These are phyloP conservation scores for Crithidia acanthocephali DNA, from an alignment of 208 protist genomes.

Conservation along the genomic window DNA sequence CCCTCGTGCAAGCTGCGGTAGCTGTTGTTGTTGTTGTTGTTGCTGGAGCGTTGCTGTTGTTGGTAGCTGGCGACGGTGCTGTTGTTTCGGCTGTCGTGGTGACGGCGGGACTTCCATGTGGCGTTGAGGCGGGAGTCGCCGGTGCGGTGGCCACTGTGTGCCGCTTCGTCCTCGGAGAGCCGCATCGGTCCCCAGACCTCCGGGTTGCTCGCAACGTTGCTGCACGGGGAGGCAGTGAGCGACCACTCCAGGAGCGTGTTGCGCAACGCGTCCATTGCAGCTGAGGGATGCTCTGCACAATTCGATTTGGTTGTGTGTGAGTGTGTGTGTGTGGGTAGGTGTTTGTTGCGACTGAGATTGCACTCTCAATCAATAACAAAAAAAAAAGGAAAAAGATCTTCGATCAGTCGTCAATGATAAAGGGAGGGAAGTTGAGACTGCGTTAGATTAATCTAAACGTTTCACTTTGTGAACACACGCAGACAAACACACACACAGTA, in stretches of 20 bases:
- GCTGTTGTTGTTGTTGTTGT: neutral
- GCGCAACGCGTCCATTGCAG: conserved; percentile 25
- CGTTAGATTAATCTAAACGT: too few relatives aligned
- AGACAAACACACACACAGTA: too few relatives aligned
- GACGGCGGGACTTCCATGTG: neutral
- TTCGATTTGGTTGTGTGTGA: too few relatives aligned
- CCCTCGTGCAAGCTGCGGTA: conserved; percentile 12
- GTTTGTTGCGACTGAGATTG: too few relatives aligned
- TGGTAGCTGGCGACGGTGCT: too few relatives aligned
- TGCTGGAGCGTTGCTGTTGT: neutral
- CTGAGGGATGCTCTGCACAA: too few relatives aligned
- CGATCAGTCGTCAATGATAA: too few relatives aligned
- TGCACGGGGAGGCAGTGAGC: conserved; percentile 17
- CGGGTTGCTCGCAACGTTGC: neutral
- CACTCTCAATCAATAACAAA: too few relatives aligned
- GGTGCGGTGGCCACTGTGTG: neutral
- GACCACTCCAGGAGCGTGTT: conserved; percentile 16
- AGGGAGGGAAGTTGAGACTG: too few relatives aligned
- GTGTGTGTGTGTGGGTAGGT: too few relatives aligned
- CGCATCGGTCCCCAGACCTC: neutral
- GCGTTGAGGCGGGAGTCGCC: neutral
- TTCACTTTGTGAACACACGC: too few relatives aligned
- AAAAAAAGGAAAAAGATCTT: too few relatives aligned
- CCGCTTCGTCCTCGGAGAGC: conserved; percentile 7
- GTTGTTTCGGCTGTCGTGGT: neutral